These are phyloP conservation scores for Lachnellula cervina DNA, from an alignment of 2,329 filamentous ascomycete genomes.

Conservation along the genomic window DNA sequence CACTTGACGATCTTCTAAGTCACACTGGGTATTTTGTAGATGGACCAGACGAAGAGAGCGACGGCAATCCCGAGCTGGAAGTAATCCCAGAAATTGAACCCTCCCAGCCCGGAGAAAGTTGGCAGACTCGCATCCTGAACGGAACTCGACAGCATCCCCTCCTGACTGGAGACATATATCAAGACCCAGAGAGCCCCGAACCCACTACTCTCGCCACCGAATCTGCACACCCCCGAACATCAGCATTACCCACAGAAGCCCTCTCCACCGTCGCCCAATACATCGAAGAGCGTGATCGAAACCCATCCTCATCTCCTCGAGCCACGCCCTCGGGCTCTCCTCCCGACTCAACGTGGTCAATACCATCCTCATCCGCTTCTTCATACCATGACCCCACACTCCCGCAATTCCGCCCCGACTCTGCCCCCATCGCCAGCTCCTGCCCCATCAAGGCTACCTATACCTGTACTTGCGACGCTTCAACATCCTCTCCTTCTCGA, in stretches of 20 bases:
- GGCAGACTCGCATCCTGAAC: neutral
- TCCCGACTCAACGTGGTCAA: neutral
- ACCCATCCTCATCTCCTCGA: slow-evolving; percentile 5
- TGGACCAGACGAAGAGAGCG: neutral
- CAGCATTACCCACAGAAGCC: slow-evolving; percentile 9
- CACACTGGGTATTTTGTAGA: slow-evolving; percentile 25
- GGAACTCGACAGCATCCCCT: neutral
- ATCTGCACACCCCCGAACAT: neutral
- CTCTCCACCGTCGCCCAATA: slow-evolving; percentile 10
- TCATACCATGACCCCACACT: slow-evolving; percentile 52
- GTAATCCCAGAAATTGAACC: slow-evolving; percentile 30
- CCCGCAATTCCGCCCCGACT: slow-evolving; percentile 63
- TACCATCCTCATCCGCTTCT: slow-evolving; percentile 2
- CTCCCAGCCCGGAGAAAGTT: neutral
- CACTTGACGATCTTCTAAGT: slow-evolving; percentile 26
- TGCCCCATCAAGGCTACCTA: slow-evolving; percentile 15
- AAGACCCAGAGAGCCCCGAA: neutral
- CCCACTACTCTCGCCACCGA: no score
- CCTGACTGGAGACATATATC: neutral
- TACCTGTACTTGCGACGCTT: slow-evolving; percentile 8
- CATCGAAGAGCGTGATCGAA: slow-evolving; percentile 6
- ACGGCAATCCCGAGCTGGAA: slow-evolving; percentile 10
- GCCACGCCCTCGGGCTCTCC: slow-evolving; percentile 9
- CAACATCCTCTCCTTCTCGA: neutral
- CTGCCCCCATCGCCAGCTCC: slow-evolving; percentile 23